Evolutionary conservation across 163 green algal genomes (phyloP).

Genomic region (Scenedesmus sp.): DNA sequence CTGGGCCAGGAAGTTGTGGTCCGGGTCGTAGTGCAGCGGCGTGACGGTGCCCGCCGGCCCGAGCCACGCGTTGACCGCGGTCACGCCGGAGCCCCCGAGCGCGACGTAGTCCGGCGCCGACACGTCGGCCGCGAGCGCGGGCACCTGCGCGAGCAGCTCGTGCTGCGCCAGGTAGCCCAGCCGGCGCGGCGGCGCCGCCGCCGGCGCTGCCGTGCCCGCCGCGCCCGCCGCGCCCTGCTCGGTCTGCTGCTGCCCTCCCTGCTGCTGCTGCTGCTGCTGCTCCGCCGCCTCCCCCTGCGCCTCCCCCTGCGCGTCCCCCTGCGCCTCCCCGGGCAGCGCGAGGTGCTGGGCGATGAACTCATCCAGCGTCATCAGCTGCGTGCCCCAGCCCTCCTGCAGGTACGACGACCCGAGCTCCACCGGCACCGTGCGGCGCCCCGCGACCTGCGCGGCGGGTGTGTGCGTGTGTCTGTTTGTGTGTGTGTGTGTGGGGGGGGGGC

Average conservation of each 20-base stretch:
- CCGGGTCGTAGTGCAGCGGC: slow-evolving; percentile 89
- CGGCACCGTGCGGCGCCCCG: slow-evolving; percentile 80
- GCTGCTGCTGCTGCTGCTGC: neutral
- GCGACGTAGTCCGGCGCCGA: slow-evolving; percentile 62
- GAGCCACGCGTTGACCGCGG: slow-evolving; percentile 90
- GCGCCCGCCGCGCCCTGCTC: neutral
- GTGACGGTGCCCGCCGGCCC: slow-evolving; percentile 90
- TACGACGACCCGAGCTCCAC: slow-evolving; percentile 84
- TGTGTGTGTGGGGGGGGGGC: too few species aligned
- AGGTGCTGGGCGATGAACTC: slow-evolving; percentile 78
- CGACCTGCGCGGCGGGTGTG: slow-evolving; percentile 50
- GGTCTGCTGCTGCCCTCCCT: slow-evolving; percentile 12
- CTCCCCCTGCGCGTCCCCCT: too few species aligned
- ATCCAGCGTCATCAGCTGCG: slow-evolving; percentile 80
- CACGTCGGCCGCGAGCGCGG: slow-evolving; percentile 76
- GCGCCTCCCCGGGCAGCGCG: too few species aligned
- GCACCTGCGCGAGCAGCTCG: slow-evolving; percentile 90
- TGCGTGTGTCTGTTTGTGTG: too few species aligned
- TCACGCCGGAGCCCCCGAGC: slow-evolving; percentile 45
- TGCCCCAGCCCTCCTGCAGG: slow-evolving; percentile 77
- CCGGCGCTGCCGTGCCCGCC: neutral
- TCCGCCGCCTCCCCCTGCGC: neutral
- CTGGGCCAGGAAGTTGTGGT: slow-evolving; percentile 91
- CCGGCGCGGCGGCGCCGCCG: neutral
- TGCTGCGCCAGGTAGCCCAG: slow-evolving; percentile 89